Base-by-base conservation (phyloP, 345 rosid species). In the Lenwebbia sp. region DNA sequence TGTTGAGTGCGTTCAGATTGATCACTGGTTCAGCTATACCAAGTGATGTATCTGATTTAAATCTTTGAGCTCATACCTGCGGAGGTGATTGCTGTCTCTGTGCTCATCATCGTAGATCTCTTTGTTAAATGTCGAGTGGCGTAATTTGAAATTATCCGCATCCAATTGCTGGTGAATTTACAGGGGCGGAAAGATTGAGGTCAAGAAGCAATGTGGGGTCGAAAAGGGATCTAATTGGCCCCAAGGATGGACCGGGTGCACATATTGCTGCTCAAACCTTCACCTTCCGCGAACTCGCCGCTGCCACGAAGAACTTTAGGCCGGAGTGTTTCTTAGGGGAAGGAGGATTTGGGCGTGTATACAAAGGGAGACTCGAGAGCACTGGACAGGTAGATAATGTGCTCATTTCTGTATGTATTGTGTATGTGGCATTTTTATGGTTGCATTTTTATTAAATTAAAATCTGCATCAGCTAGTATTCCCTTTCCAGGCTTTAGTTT, bases 261-360 rank as follows among this genome's bases (percentile, higher is more conserved):
- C 90, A 91, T 81, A 97, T 97, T 83, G 93, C 99, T 74, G 98
- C 99, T 84, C 99, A 95, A 60, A 97, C 90, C 50, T 97, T 97
- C 89, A 91, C 94, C 56, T 97, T 96, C 84, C 94, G 94, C 0
- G 99, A 96, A 85, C 99, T 97, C 81, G 96, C 95, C 1, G 93
- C 93, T 76, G 99, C 99, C 21, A 97, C 99, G 57, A 91, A 92
- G 90, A 93, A 97, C 92, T 96, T 97, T 85, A 94, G 92, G 90
- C 94, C 93, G 5, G 99, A 97, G 85, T 94, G 92, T 82, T 95
- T 96, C 89, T 57, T 96, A 85, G 99, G 99, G 10, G 98, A 97
- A 94, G 99, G 99, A 47, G 98, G 99, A 53, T 97, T 97, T 50
- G 99, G 99, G 12, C 96, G 92, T 65, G 99, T 97, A 14, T 97